Conservation (phyloP, 305 asterid genomes). For the Fraxinus albicans region DNA sequence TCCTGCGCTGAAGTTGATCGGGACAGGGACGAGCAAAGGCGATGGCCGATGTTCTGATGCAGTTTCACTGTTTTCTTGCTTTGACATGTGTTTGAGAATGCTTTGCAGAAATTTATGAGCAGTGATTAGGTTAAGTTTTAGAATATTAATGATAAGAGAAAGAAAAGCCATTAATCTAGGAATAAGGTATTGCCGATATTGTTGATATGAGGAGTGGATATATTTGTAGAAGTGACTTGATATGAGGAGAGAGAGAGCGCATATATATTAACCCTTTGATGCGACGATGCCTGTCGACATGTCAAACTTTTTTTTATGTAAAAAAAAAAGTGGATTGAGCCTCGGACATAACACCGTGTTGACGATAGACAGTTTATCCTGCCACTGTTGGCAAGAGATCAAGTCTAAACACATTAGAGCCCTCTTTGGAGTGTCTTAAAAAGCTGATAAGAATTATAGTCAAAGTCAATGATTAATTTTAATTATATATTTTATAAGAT, state of each 20-base stretch:
- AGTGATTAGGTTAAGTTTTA: not conserved
- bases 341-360: too few relatives aligned
- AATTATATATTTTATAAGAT: too few relatives aligned
- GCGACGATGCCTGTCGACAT: too few relatives aligned
- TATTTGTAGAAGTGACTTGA: not conserved
- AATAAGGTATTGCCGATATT: not conserved
- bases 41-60: not conserved
- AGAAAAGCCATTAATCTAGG: not conserved
- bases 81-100: not conserved
- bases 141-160: not conserved
- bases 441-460: too few relatives aligned
- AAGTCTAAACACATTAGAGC: too few relatives aligned
- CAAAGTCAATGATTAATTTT: too few relatives aligned
- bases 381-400: too few relatives aligned
- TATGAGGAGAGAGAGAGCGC: not conserved
- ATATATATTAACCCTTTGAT: too few relatives aligned
- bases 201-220: not conserved
- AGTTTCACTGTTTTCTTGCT: not conserved
- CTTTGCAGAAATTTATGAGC: not conserved
- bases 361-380: too few relatives aligned
- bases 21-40: conserved; percentile 11
- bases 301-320: too few relatives aligned
- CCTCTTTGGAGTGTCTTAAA: too few relatives aligned
- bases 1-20: not conserved
- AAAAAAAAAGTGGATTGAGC: too few relatives aligned